Evolutionary conservation across 495 filamentous ascomycete species (phyloP).

Genomic region (Neurospora sp.): DNA sequence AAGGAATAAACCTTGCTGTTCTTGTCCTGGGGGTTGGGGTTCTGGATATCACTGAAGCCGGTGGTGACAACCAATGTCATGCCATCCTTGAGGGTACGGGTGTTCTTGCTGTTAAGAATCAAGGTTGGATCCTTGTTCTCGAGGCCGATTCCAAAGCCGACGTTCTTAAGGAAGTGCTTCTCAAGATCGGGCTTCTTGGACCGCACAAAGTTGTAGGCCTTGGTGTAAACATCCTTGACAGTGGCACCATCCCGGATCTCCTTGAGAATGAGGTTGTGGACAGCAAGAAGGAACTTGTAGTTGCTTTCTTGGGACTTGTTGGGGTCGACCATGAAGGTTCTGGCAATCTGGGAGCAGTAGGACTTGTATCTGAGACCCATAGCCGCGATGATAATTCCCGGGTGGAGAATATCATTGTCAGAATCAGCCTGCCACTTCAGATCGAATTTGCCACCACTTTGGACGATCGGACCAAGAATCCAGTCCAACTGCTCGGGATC

Average conservation of each 20-base stretch:
- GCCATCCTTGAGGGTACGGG: constrained; percentile 74
- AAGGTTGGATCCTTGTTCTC: constrained; percentile 78
- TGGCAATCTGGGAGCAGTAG: constrained; percentile 79
- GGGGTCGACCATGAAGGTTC: constrained; percentile 93
- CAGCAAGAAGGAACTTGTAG: constrained; percentile 80
- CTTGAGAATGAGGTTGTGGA: constrained; percentile 81
- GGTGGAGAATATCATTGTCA: constrained; percentile 77
- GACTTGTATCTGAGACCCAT: constrained; percentile 91
- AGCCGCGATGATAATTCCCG: constrained; percentile 83
- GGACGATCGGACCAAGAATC: constrained; percentile 81
- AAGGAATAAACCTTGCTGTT: constrained; percentile 81
- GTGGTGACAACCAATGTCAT: constrained; percentile 91
- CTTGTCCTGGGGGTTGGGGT: constrained; percentile 72
- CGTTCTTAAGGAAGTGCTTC: constrained; percentile 81
- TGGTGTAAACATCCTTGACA: constrained; percentile 85
- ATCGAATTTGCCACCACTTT: constrained; percentile 94
- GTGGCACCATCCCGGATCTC: constrained; percentile 79
- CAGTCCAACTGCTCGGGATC: constrained; percentile 90
- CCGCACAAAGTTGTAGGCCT: constrained; percentile 66
- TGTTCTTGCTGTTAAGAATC: constrained; percentile 75
- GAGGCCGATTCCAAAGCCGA: constrained; percentile 85
- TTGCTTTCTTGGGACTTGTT: constrained; percentile 89
- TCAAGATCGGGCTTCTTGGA: constrained; percentile 90
- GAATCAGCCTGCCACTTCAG: constrained; percentile 64
- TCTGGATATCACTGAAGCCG: constrained; percentile 79